Percentiles rank a stretch among this genome's conserved stretches.
phyloP scores from a whole-genome alignment of 805 yeast species.

The Suhomyces sp. region DNA sequence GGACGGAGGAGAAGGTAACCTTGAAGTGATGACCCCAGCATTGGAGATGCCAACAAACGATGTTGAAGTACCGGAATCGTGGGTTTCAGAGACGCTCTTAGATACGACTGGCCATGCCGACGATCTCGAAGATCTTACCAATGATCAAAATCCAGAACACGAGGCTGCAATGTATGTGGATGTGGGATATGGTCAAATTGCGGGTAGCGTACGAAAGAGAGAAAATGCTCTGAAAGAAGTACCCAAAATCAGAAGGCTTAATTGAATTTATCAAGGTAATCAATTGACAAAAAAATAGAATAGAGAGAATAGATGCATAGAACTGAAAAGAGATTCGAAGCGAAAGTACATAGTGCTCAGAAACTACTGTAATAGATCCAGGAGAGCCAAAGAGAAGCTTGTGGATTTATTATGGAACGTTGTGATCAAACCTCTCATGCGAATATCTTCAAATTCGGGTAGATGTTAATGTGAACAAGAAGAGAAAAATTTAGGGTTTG shows the following conservation, averaged over 20 bases:
- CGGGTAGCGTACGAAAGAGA: conserved; percentile 32
- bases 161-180: conserved; percentile 44
- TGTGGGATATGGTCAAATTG: conserved; percentile 35
- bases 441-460: too few species aligned
- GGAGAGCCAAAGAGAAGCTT: too few species aligned
- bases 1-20: conserved; percentile 2
- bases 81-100: conserved; percentile 16
- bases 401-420: too few species aligned
- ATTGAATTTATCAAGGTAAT: too few species aligned
- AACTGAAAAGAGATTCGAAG: too few species aligned
- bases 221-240: conserved; percentile 18
- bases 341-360: too few species aligned
- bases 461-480: too few species aligned
- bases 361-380: too few species aligned
- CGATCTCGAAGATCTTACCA: conserved; percentile 27
- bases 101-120: conserved; percentile 35
- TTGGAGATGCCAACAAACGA: conserved; percentile 1
- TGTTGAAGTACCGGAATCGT: conserved; percentile 24
- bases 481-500: too few species aligned
- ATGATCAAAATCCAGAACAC: conserved; percentile 23
- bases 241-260: conserved; percentile 13
- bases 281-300: too few species aligned
- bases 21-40: neutral
- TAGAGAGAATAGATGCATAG: too few species aligned
- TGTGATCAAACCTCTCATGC: too few species aligned